phyloP scores from a whole-genome alignment of 306 rosid genomes.

The Inga leiocalycina region DNA sequence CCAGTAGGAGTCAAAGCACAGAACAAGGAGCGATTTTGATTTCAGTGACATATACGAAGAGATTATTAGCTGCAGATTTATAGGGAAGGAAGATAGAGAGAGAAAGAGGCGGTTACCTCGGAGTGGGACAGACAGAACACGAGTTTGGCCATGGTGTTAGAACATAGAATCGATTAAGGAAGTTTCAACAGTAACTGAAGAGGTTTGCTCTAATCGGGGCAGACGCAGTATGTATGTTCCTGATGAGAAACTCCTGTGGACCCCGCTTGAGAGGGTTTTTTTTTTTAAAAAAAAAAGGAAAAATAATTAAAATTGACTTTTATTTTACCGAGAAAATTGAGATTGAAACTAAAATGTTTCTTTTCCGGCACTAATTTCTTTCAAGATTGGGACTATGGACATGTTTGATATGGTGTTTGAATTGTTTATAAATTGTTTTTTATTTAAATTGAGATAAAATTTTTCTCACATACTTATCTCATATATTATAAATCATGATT shows the following conservation, averaged over 20 bases:
- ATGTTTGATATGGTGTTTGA: too few relatives aligned
- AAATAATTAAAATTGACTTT: too few relatives aligned
- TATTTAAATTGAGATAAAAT: too few relatives aligned
- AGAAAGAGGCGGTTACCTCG: conserved; percentile 42
- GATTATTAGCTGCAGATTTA: not conserved
- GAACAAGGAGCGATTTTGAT: not conserved
- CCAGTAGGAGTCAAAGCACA: not conserved
- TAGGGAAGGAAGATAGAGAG: conserved; percentile 25
- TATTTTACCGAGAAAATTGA: too few relatives aligned
- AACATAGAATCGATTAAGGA: conserved; percentile 23
- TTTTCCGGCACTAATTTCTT: too few relatives aligned
- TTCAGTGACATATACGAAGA: not conserved
- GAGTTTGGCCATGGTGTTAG: conserved; percentile 32
- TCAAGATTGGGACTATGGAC: too few relatives aligned
- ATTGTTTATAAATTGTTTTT: too few relatives aligned
- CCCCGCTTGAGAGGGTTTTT: not conserved
- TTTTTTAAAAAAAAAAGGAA: too few relatives aligned
- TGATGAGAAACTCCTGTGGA: not conserved
- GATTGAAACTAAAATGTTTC: too few relatives aligned
- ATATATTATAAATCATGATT: too few relatives aligned
- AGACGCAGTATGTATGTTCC: not conserved
- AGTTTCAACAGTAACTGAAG: not conserved
- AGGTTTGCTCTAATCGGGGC: conserved; percentile 5
- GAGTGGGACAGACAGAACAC: conserved; percentile 19
- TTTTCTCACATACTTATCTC: too few relatives aligned